These are phyloP conservation scores for Ogataea dorogensis DNA, from an alignment of 805 yeast genomes.

Conservation along the genomic window DNA sequence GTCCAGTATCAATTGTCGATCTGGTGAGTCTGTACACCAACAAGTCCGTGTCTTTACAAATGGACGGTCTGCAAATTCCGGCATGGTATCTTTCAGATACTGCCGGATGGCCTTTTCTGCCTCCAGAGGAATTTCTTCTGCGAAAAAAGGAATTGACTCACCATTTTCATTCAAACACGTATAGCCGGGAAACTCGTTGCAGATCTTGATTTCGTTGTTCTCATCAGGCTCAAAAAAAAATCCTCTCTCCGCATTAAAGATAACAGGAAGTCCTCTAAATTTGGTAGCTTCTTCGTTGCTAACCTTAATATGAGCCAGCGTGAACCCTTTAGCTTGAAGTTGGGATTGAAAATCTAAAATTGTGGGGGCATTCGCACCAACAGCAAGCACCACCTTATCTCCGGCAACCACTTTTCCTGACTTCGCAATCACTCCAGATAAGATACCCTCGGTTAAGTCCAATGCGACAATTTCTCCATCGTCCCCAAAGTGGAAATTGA, in stretches of 20 bases:
- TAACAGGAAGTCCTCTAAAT: conserved; percentile 39
- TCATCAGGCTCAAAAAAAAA: conserved; percentile 49
- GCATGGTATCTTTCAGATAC: conserved; percentile 32
- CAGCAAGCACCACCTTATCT: conserved; percentile 32
- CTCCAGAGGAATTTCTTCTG: conserved; percentile 34
- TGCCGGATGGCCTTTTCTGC: conserved; percentile 16
- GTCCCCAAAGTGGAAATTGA: conserved; percentile 17
- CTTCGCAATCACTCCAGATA: conserved; percentile 16
- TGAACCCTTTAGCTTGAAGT: conserved; percentile 39
- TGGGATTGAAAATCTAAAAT: conserved; percentile 32
- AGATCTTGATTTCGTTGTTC: conserved; percentile 35
- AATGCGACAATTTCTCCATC: conserved; percentile 11
- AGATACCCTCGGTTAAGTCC: conserved; percentile 6
- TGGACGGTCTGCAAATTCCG: conserved; percentile 34
- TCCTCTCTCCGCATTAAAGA: conserved; percentile 42
- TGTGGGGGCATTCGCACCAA: conserved; percentile 39
- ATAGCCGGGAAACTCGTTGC: conserved; percentile 30
- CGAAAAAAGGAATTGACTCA: conserved; percentile 26
- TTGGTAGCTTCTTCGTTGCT: conserved; percentile 34
- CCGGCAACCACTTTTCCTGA: conserved; percentile 30
- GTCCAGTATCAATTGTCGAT: conserved; percentile 23
- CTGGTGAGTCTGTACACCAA: conserved; percentile 32
- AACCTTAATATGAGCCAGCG: conserved; percentile 38
- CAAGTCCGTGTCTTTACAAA: conserved; percentile 23
- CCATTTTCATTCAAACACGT: conserved; percentile 24